Conservation (phyloP, 1,284 basidiomycete species). For the Heterobasidion irregulare region DNA sequence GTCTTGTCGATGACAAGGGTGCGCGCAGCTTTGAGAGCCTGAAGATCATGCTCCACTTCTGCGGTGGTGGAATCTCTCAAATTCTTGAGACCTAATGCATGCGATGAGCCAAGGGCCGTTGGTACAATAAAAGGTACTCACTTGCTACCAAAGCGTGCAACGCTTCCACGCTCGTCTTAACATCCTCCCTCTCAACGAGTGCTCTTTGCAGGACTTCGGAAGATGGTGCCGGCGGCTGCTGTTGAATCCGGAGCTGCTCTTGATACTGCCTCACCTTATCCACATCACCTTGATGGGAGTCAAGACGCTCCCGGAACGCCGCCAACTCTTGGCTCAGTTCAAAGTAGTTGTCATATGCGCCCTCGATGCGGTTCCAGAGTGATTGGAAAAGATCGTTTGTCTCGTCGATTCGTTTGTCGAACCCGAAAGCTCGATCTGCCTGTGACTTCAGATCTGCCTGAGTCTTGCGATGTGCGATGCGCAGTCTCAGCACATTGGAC, state of each 20-base stretch:
- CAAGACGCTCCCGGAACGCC: neutral
- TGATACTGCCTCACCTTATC: neutral
- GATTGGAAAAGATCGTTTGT: conserved; percentile 9
- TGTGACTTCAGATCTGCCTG: conserved; percentile 17
- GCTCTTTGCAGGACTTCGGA: neutral
- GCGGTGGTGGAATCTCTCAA: conserved; percentile 23
- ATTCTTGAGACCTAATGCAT: conserved; percentile 21
- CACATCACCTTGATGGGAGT: neutral
- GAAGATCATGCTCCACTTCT: conserved; percentile 16
- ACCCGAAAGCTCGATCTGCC: conserved; percentile 14
- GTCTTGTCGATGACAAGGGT: conserved; percentile 10
- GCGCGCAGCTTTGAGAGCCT: conserved; percentile 22
- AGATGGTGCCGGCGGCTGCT: neutral
- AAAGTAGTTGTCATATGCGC: conserved; percentile 9
- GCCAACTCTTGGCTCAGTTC: conserved; percentile 14
- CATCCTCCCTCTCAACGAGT: conserved; percentile 1
- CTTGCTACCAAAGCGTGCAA: conserved; percentile 21
- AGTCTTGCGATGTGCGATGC: conserved; percentile 14
- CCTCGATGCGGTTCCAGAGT: conserved; percentile 6
- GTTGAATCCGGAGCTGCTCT: neutral
- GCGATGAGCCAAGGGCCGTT: neutral
- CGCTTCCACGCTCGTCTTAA: conserved; percentile 15
- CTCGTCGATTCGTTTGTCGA: conserved; percentile 16
- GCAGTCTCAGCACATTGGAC: conserved; percentile 16
- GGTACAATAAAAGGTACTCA: conserved; percentile 11